Evolutionary conservation across 352 stramenopile species (phyloP), one percentile per base, ranked within the genome.

Genomic region (Phytopythium kandeliae): DNA sequence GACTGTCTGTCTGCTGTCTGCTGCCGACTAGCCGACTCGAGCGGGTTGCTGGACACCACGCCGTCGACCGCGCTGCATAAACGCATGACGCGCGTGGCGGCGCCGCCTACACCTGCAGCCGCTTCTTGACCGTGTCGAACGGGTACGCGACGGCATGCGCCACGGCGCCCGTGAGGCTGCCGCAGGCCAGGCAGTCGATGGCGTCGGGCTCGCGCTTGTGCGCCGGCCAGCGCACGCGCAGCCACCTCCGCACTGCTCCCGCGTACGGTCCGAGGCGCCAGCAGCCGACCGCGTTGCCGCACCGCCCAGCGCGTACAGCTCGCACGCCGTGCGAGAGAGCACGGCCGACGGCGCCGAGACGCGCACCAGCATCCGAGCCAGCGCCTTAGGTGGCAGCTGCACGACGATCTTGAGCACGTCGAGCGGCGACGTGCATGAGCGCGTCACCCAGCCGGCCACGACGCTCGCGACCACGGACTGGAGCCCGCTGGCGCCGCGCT

Each of bases 321-420:
- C 62, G 10, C 60, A 65, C 21, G 86, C 59, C 0, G 78, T 87
- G 41, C 63, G 55, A 16, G 57, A 33, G 30, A 85, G 63, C 21
- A 64, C 65, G 9, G 71, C n/a, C n/a, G n/a, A n/a, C n/a, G n/a
- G n/a, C n/a, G n/a, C n/a, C n/a, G n/a, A n/a, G n/a, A n/a, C n/a
- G n/a, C n/a, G n/a, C n/a, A n/a, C n/a, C n/a, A n/a, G n/a, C n/a
- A n/a, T n/a, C n/a, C n/a, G n/a, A n/a, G n/a, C n/a, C n/a, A n/a
- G n/a, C n/a, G n/a, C n/a, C n/a, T n/a, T n/a, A n/a, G n/a, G n/a
- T n/a, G n/a, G n/a, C n/a, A 92, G 78, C 58, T 92, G 81, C 44
- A 92, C 86, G 22, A 90, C 60, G 62, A 92, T 90, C 69, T 90
- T 90, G 52, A 92, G 72, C 66, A 90, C 79, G 49, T 92, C 81